Evolutionary conservation across 2,329 filamentous ascomycete genomes (phyloP).

Genomic region (Tolypocladium cylindrosporum): DNA sequence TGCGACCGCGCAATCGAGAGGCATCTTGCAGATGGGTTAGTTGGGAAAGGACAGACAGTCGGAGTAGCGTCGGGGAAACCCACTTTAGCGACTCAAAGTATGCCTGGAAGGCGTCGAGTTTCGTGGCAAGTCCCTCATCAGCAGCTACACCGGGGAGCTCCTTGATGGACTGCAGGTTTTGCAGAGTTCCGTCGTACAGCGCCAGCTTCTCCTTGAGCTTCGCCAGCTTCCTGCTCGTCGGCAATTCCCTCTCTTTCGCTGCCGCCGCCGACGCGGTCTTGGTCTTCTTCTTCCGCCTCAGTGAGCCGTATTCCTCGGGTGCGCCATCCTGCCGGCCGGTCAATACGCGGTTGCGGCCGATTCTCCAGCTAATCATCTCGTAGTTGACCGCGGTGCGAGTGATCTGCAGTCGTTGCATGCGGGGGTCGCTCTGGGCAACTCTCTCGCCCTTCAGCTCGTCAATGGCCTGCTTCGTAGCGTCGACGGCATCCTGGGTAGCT

Average conservation of each 20-base stretch:
- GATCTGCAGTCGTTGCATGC: conserved; percentile 88
- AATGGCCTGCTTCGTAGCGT: conserved; percentile 86
- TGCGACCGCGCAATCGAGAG: conserved; percentile 82
- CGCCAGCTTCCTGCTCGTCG: conserved; percentile 64
- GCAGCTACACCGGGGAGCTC: conserved; percentile 84
- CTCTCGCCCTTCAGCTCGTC: conserved; percentile 82
- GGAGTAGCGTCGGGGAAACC: conserved; percentile 16
- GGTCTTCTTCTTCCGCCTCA: conserved; percentile 41
- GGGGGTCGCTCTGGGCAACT: conserved; percentile 69
- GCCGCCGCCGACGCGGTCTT: conserved; percentile 24
- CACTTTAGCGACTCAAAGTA: conserved; percentile 90
- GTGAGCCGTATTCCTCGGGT: conserved; percentile 37
- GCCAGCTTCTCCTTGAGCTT: conserved; percentile 79
- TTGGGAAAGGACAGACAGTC: not conserved
- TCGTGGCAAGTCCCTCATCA: conserved; percentile 64
- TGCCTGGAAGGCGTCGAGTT: conserved; percentile 65
- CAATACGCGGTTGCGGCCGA: conserved; percentile 83
- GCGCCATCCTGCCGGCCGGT: conserved; percentile 77
- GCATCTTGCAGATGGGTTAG: conserved; percentile 40
- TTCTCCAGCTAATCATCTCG: conserved; percentile 86
- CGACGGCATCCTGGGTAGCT: conserved; percentile 85
- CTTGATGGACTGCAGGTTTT: conserved; percentile 83
- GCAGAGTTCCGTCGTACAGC: conserved; percentile 81
- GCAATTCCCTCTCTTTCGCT: conserved; percentile 48
- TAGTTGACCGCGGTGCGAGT: conserved; percentile 92